Conservation (phyloP, 441 rosid genomes). For the Macaranga tanarius region DNA sequence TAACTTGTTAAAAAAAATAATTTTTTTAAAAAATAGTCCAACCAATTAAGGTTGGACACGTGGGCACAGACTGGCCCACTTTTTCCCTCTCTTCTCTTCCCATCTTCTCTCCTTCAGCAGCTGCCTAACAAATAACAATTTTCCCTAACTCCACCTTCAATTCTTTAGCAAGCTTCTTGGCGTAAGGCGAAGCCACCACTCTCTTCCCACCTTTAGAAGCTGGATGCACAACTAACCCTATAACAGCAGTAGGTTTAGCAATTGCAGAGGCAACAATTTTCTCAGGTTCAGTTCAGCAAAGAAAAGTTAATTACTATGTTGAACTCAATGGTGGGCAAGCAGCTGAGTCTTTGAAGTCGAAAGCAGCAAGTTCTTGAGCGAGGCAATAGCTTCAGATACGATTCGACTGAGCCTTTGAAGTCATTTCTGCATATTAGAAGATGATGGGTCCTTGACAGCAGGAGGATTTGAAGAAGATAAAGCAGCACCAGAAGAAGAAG, state of each 20-base stretch:
- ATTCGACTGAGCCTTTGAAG: slow-evolving; percentile 78
- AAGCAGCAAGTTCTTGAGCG: slow-evolving; percentile 82
- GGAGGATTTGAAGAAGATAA: slow-evolving; percentile 12
- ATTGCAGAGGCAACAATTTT: slow-evolving; percentile 23
- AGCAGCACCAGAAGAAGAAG: not conserved
- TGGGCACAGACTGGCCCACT: too few relatives aligned
- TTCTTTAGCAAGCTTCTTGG: too few relatives aligned
- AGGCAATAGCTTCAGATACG: slow-evolving; percentile 82
- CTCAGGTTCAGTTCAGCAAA: slow-evolving; percentile 17
- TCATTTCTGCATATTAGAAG: slow-evolving; percentile 63
- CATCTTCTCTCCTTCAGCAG: too few relatives aligned
- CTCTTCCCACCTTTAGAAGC: slow-evolving; percentile 87
- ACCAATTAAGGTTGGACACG: too few relatives aligned
- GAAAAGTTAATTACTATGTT: too few relatives aligned
- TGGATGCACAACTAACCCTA: slow-evolving; percentile 56
- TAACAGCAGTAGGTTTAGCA: slow-evolving; percentile 38
- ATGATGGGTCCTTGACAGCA: slow-evolving; percentile 35
- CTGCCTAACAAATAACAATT: too few relatives aligned
- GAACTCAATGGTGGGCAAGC: slow-evolving; percentile 12
- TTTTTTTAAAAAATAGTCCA: too few relatives aligned
- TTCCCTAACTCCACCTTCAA: too few relatives aligned
- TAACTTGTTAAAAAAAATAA: too few relatives aligned
- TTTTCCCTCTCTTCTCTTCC: too few relatives aligned
- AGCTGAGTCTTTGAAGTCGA: too few relatives aligned
- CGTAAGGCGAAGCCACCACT: slow-evolving; percentile 87